Base-by-base conservation (phyloP, 768 basidiomycete genomes). In the Phallus indusiatus region DNA sequence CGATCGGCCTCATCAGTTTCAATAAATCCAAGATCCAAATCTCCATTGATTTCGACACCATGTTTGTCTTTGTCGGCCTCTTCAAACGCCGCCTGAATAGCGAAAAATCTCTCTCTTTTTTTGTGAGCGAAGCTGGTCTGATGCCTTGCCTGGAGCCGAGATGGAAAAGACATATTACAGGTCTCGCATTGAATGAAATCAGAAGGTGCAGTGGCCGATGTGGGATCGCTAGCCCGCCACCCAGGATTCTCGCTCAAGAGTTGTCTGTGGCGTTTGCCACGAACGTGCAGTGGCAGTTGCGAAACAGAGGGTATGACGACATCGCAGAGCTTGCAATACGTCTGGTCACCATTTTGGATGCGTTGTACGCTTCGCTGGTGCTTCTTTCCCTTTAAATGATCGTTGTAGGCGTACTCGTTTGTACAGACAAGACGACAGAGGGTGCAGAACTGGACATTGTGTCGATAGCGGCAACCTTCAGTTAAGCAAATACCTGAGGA, bases 1-100 rank as follows among this genome's bases (percentile, higher is more conserved):
- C 2, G n/a, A 42, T 42, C 10, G 11, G 34, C 21, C 11, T 18
- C 33, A 42, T 59, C 59, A 3, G 69, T 65, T n/a, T 79, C 76
- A 5, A 85, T 65, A 37, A 84, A 70, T 2, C 74, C 81, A 54
- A 85, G 79, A 64, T 85, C 76, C 12, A 80, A 66, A 14, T 24
- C 37, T 7, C 47, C 55, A 34, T 49, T 20, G 2, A 85, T 67
- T 0, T 66, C 63, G 9, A 84, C 67, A 0, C 79, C 81, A 50
- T 83, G 71, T 55, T 81, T 81, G 61, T 84, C 81, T 47, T 73
- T 75, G 54, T 81, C 78, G 0, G 81, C 78, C 47, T 80, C 79
- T 11, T 81, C 78, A 14, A 82, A 56, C 0, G 74, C 78, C 1
- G 72, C 67, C 47, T 72, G 71, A 61, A 77, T 78, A 5, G 70